Percentiles rank a stretch among this genome's conserved stretches.
These are phyloP conservation scores for Colletotrichum sp. DNA, from an alignment of 2,329 filamentous ascomycete genomes.

Conservation along the genomic window DNA sequence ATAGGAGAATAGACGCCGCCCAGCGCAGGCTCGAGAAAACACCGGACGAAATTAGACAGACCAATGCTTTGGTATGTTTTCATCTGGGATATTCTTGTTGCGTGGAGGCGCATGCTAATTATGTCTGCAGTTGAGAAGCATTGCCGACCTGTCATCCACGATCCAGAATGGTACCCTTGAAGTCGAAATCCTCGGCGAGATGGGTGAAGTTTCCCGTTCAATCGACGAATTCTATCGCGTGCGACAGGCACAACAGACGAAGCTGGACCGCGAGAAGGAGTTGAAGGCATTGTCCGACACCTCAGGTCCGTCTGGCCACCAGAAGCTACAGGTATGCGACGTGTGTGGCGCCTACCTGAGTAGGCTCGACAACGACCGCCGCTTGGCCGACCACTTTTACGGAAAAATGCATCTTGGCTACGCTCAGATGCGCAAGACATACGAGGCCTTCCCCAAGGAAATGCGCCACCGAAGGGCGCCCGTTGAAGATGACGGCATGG, in stretches of 20 bases:
- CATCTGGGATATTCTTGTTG: not conserved
- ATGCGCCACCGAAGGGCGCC: slow-evolving; percentile 73
- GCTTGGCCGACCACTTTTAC: slow-evolving; percentile 96
- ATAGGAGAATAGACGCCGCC: slow-evolving; percentile 87
- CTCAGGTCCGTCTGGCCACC: slow-evolving; percentile 89
- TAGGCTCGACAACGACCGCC: slow-evolving; percentile 89
- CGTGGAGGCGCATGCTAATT: slow-evolving; percentile 31
- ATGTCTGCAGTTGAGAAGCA: slow-evolving; percentile 70
- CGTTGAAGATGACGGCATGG: slow-evolving; percentile 50
- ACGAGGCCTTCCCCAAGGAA: slow-evolving; percentile 85
- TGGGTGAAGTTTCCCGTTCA: slow-evolving; percentile 79
- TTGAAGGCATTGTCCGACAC: slow-evolving; percentile 92
- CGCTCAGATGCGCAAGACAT: slow-evolving; percentile 96
- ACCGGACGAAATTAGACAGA: slow-evolving; percentile 95
- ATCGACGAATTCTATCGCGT: slow-evolving; percentile 90
- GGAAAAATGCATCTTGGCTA: slow-evolving; percentile 99
- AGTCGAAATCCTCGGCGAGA: slow-evolving; percentile 83
- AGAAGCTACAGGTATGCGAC: slow-evolving; percentile 98
- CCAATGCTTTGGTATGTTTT: slow-evolving; percentile 73
- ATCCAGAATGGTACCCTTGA: slow-evolving; percentile 86
- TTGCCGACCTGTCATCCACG: slow-evolving; percentile 78
- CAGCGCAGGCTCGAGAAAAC: slow-evolving; percentile 95
- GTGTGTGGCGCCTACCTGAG: slow-evolving; percentile 96
- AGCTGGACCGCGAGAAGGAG: slow-evolving; percentile 84
- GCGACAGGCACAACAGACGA: slow-evolving; percentile 78